Evolutionary conservation across 1,284 basidiomycete species (phyloP), one percentile per base, ranked within the genome.

Genomic region (Boletus subluridellus): DNA sequence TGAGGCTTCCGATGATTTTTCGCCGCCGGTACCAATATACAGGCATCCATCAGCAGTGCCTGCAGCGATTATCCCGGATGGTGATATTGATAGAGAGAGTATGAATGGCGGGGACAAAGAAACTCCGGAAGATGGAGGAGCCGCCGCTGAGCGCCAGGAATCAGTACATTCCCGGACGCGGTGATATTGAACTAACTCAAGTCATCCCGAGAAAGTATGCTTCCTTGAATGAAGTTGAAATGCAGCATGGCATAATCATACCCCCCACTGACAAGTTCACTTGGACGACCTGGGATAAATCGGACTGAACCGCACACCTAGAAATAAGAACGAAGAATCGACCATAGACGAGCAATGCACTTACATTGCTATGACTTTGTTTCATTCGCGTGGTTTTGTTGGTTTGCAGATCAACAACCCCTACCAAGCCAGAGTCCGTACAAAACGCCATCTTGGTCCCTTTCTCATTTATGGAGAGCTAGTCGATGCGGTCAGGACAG

Each of bases 21-120:
- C 83, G 5, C 89, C 88, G 6, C 87, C 83, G 14, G 80, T 77
- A 12, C 88, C 87, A 28, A 91, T 65, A 77, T 84, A 85, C 9
- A 91, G 65, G 47, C 82, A 82, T 5, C 90, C 90, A 67, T 91
- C 87, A 24, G 88, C 90, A 4, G 85, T 88, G 5, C 86, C 83
- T 9, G 82, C 86, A n/a, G 84, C 87, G 17, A 90, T 66, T 24
- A 84, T 66, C 0, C 86, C 89, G 5, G 74, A 77, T 1, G 78
- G 60, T 4, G 83, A 84, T 26, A 92, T 68, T 0, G 84, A 77
- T 37, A 82, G 73, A 15, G 81, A 84, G 64, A 84, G 78, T 50
- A 92, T 73, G 68, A 92, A 92, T 1, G 89, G 88, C 1, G 89
- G 89, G 1, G 89, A 84, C 26, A 90, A 72, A 0, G 82, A 79